Evolutionary conservation across 1,139 yeast species (phyloP).

Genomic region (Debaryomycetaceae sp.): DNA sequence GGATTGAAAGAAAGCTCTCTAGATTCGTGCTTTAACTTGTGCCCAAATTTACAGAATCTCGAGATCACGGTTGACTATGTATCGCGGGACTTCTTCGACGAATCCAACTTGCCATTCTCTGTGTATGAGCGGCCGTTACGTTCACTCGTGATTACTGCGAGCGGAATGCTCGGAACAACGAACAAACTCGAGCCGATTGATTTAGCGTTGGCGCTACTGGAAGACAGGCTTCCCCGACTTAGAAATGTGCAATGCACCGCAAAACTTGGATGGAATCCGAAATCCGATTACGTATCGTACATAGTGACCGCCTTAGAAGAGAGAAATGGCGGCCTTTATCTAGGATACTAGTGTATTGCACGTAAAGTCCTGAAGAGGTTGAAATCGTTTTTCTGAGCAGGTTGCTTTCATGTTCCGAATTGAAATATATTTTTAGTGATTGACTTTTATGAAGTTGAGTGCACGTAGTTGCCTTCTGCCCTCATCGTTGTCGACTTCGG

Average conservation of each 20-base stretch:
- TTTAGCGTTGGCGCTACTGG: constrained; percentile 72
- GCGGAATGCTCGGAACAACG: constrained; percentile 82
- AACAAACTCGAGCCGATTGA: constrained; percentile 81
- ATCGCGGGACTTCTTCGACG: constrained; percentile 54
- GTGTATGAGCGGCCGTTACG: constrained; percentile 45
- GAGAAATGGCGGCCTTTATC: constrained; percentile 32
- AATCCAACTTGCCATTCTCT: constrained; percentile 36
- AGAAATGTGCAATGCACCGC: constrained; percentile 57
- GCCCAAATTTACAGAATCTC: constrained; percentile 58
- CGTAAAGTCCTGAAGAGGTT: too few relatives aligned
- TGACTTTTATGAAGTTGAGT: too few relatives aligned
- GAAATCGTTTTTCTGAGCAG: too few relatives aligned
- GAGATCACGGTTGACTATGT: constrained; percentile 77
- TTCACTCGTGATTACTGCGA: constrained; percentile 62
- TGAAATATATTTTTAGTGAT: too few relatives aligned
- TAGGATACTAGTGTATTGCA: constrained; percentile 24
- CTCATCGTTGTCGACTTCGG: too few relatives aligned
- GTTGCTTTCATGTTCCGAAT: too few relatives aligned
- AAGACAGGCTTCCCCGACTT: constrained; percentile 61
- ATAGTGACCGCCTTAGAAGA: constrained; percentile 30
- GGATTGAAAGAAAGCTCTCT: constrained; percentile 57
- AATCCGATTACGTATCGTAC: constrained; percentile 49
- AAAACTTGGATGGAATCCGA: constrained; percentile 81
- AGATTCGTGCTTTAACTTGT: constrained; percentile 61
- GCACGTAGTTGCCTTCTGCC: too few relatives aligned